Base-by-base conservation (phyloP, 768 basidiomycete species). In the Mycena alexandri region DNA sequence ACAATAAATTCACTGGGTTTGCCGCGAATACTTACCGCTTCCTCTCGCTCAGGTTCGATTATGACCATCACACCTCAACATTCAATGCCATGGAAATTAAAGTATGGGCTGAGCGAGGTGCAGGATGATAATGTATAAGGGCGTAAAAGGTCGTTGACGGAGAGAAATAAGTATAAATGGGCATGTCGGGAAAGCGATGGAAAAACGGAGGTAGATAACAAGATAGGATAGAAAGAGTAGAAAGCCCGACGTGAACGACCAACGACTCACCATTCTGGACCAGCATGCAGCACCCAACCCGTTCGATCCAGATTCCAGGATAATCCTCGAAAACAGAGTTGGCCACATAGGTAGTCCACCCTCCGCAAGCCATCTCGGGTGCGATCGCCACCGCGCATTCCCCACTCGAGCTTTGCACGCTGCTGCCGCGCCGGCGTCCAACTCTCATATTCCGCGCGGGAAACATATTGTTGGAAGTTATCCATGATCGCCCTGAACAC, bases 401-500 rank as follows among this genome's bases (percentile, higher is more conserved):
- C 7, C n/a, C 34, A 70, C 46, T 65, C 69, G 7, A 63, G 48
- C 34, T 62, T 33, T 22, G 66, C 68, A 29, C 38, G 60, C 29
- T 19, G 17, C 36, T 38, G 62, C 11, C 55, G 59, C 24, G 34
- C 43, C 9, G n/a, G 16, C 22, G 34, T 10, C 69, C 71, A 72
- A 24, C 19, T 29, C 29, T 61, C 47, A 8, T 33, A 60, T 42
- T 72, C 69, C 1, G 36, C 11, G n/a, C 16, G 47, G n/a, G 36
- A 65, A 5, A 72, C 63, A 17, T 17, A 22, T 7, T 65, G 42
- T 22, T 57, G 76, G 58, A 90, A 87, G 55, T 84, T 85, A 46
- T 76, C 73, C 59, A 79, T 75, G 48, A 90, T 78, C 50, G 82
- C 82, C 29, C 76, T 65, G 16, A 90, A 79, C 22, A 91, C 81